Percentiles rank a stretch among this genome's conserved stretches.
Evolutionary conservation across 768 basidiomycete species (phyloP).

Genomic region (Tylopilus vinaceipallidus): DNA sequence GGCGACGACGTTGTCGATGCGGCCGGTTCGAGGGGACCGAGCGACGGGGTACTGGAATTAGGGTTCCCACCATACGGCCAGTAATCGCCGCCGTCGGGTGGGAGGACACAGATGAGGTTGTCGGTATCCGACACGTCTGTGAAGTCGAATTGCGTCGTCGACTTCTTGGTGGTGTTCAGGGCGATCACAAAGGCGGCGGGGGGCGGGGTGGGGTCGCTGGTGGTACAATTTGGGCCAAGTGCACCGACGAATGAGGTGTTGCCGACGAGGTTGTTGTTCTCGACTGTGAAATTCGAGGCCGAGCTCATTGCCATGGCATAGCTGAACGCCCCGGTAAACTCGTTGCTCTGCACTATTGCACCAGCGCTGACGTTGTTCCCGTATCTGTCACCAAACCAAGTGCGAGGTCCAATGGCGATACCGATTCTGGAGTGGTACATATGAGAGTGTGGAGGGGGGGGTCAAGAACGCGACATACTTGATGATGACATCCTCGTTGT

Average conservation of each 20-base stretch:
- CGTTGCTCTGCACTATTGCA: slow-evolving; percentile 58
- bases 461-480: slow-evolving; percentile 47
- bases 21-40: slow-evolving; percentile 13
- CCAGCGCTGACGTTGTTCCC: slow-evolving; percentile 51
- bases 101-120: slow-evolving; percentile 62
- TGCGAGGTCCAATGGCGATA: slow-evolving; percentile 75
- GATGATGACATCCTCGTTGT: slow-evolving; percentile 59
- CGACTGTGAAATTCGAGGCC: slow-evolving; percentile 63
- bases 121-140: slow-evolving; percentile 50
- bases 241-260: slow-evolving; percentile 77
- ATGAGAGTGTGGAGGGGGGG: neutral
- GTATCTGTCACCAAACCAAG: slow-evolving; percentile 67
- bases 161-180: slow-evolving; percentile 36
- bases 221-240: slow-evolving; percentile 62
- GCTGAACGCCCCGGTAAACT: slow-evolving; percentile 64
- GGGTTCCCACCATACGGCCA: slow-evolving; percentile 71
- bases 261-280: slow-evolving; percentile 57
- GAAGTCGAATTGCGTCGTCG: slow-evolving; percentile 54
- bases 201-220: slow-evolving; percentile 45
- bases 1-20: slow-evolving; percentile 8
- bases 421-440: slow-evolving; percentile 55
- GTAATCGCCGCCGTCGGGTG: slow-evolving; percentile 64
- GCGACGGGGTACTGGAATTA: slow-evolving; percentile 20
- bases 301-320: slow-evolving; percentile 70
- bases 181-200: slow-evolving; percentile 63